A percentile compares a stretch with the other conserved stretches of the same genome.
Conservation (phyloP, 2,329 filamentous ascomycete genomes). For the Claviceps humidiphila region DNA sequence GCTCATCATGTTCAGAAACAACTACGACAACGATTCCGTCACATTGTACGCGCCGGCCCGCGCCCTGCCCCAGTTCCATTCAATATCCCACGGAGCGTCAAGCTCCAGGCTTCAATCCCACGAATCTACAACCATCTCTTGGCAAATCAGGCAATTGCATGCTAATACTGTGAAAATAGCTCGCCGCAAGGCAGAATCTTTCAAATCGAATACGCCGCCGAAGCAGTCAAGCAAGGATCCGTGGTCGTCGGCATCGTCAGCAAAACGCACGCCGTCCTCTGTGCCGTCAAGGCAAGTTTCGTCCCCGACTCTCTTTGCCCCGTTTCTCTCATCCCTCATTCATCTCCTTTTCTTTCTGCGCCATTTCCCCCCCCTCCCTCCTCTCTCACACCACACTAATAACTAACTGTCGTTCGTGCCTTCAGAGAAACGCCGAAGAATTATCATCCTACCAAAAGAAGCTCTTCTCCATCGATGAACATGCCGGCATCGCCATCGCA, state of each 20-base stretch:
- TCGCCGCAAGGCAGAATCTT: conserved; percentile 99
- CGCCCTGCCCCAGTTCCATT: neutral
- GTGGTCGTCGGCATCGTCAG: conserved; percentile 94
- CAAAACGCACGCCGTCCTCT: conserved; percentile 95
- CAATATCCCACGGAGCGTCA: neutral
- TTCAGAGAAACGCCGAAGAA: conserved; percentile 92
- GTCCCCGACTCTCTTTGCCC: neutral
- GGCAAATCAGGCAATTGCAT: conserved; percentile 9
- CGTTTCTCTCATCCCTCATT: neutral
- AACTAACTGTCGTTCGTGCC: neutral
- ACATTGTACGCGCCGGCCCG: conserved; percentile 65
- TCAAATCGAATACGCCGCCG: conserved; percentile 97
- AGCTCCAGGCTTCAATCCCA: neutral
- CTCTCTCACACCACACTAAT: neutral
- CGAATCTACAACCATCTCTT: neutral
- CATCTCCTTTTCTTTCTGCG: neutral
- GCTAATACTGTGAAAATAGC: conserved; percentile 37
- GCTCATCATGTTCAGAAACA: conserved; percentile 90
- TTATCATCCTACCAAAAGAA: conserved; percentile 99
- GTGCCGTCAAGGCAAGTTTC: conserved; percentile 73
- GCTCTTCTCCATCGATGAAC: conserved; percentile 90
- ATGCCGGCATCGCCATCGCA: conserved; percentile 89
- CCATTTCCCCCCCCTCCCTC: neutral
- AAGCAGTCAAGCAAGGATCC: conserved; percentile 97
- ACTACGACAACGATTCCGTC: conserved; percentile 99